These are phyloP conservation scores for Solanum tacnaense DNA, from an alignment of 257 asterid species.

Conservation along the genomic window DNA sequence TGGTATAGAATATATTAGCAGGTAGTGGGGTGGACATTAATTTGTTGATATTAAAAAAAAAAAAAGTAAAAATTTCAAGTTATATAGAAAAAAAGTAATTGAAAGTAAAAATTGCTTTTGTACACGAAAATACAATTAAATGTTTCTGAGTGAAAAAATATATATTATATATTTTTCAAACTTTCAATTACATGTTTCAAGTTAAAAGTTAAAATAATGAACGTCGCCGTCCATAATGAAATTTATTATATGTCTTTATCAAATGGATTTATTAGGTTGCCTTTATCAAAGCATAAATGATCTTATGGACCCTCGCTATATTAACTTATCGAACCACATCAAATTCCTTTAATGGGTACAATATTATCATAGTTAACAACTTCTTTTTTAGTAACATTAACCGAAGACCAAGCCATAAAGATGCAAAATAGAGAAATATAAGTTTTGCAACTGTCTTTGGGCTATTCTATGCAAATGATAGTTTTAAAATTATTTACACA, in stretches of 20 bases:
- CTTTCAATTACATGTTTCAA: too few relatives aligned
- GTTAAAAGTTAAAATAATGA: too few relatives aligned
- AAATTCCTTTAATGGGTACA: background rate
- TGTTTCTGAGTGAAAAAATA: too few relatives aligned
- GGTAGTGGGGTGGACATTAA: background rate
- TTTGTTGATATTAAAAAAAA: too few relatives aligned
- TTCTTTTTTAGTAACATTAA: background rate
- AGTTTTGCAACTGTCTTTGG: background rate
- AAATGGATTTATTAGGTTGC: background rate
- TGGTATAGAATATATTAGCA: background rate
- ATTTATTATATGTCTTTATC: background rate
- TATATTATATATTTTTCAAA: too few relatives aligned
- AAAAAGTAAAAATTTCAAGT: too few relatives aligned
- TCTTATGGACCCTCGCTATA: background rate
- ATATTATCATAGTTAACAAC: background rate
- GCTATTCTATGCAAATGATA: too few relatives aligned
- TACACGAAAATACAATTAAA: too few relatives aligned
- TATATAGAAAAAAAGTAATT: background rate
- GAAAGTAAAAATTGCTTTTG: background rate
- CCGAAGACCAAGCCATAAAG: background rate
- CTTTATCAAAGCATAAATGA: background rate
- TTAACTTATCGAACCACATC: background rate
- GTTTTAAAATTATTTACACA: background rate
- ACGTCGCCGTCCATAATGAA: background rate
- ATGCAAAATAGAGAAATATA: background rate